Base-by-base conservation (phyloP, 2,329 filamentous ascomycete species). In the Penicillium sp. region DNA sequence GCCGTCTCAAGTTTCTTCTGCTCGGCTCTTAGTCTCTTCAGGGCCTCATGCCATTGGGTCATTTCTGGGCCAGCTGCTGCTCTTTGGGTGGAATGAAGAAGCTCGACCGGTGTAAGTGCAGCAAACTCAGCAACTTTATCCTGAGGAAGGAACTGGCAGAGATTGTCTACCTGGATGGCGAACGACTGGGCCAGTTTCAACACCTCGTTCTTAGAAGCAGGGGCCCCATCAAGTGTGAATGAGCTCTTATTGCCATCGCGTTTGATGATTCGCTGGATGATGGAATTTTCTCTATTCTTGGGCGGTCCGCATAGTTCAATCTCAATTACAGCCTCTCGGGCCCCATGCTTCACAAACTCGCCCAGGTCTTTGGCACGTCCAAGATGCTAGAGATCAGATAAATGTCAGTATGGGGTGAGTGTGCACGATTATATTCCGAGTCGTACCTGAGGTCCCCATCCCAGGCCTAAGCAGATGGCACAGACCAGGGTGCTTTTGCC, bases 401-500 rank as follows among this genome's bases (percentile, higher is more conserved):
- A 19, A 12, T 19, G 13, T 56, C 12, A 60, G 25, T 43, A 52
- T n/a, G 3, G 8, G 15, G n/a, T 42, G 9, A 15, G 4, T 31
- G 6, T 19, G 40, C 13, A 43, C 19, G 9, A 19, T 27, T 41
- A 19, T 21, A 49, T 19, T 42, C 27, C 47, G 27, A 42, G 15
- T 27, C 74, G 69, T 77, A 82, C 81, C 71, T 75, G 85, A 25
- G 93, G 87, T 33, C 86, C 84, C 81, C 89, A 97, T 48, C 94
- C 94, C 27, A 99, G 79, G 2, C 94, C 94, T 15, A 99, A 78
- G 70, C 94, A 97, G 65, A 99, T 96, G 45, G 94, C 94, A 76
- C 94, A 99, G 43, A 99, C 93, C 27, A 99, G 82, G 0, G 94
- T 97, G 76, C 93, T 97, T 77, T 99, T 99, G 55, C 94, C 94